Conservation (phyloP, 306 rosid genomes). For the Herpetospermum pedunculosum region DNA sequence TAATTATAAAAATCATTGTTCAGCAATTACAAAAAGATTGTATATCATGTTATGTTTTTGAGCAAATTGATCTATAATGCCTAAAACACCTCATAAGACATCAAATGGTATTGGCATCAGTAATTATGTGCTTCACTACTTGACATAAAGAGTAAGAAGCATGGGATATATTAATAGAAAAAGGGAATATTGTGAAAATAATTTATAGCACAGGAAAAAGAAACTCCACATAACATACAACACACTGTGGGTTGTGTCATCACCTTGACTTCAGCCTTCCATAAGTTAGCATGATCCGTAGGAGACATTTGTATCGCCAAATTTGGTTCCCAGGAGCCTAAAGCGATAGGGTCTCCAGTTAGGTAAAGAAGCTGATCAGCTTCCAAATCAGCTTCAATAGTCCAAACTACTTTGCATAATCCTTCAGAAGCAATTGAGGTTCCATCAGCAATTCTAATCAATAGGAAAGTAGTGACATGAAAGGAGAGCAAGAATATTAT, state of each 20-base stretch:
- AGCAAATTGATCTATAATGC: neutral
- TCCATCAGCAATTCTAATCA: conserved; percentile 31
- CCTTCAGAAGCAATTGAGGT: conserved; percentile 34
- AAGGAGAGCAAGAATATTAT: conserved; percentile 1
- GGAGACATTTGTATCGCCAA: conserved; percentile 70
- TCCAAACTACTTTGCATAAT: conserved; percentile 59
- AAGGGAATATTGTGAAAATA: neutral
- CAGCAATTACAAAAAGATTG: neutral
- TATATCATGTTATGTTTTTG: neutral
- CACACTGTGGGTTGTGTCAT: neutral
- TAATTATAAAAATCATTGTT: neutral
- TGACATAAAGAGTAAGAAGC: neutral
- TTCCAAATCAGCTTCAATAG: conserved; percentile 67
- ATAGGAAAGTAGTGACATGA: conserved; percentile 8
- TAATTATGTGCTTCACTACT: neutral
- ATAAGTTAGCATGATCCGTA: conserved; percentile 48
- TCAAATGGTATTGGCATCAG: neutral
- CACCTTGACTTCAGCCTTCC: conserved; percentile 88
- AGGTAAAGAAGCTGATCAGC: conserved; percentile 68
- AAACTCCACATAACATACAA: neutral
- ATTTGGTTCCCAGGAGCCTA: conserved; percentile 87
- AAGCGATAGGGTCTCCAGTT: conserved; percentile 67
- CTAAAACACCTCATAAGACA: neutral
- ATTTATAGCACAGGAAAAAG: neutral
- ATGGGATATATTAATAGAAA: neutral